These are phyloP conservation scores for Penicillium crustosum DNA, from an alignment of 2,329 filamentous ascomycete genomes.

Conservation along the genomic window DNA sequence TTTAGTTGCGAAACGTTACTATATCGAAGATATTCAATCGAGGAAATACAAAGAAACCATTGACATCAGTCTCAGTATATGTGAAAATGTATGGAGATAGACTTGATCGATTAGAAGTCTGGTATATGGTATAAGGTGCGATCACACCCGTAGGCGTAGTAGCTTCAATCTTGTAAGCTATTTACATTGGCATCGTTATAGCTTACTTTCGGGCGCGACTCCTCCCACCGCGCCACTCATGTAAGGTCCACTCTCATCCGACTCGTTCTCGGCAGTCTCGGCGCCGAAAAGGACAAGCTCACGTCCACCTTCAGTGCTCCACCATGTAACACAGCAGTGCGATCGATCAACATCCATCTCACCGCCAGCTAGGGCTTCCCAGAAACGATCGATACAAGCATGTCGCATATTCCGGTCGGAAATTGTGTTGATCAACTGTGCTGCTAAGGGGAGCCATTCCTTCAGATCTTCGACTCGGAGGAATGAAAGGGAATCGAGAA, in stretches of 20 bases:
- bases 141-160: slow-evolving; percentile 9
- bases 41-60: not conserved
- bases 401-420: slow-evolving; percentile 62
- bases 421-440: slow-evolving; percentile 65
- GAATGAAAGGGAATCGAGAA: slow-evolving; percentile 76
- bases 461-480: slow-evolving; percentile 68
- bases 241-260: slow-evolving; percentile 38
- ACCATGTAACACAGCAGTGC: slow-evolving; percentile 79
- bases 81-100: not conserved
- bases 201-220: slow-evolving; percentile 47
- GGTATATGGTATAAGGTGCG: slow-evolving; percentile 13
- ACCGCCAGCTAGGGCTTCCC: slow-evolving; percentile 74
- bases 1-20: slow-evolving; percentile 35
- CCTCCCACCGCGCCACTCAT: slow-evolving; percentile 58
- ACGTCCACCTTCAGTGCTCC: slow-evolving; percentile 66
- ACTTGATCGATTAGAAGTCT: slow-evolving; percentile 1
- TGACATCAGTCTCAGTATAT: not conserved
- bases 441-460: slow-evolving; percentile 76
- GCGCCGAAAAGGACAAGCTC: slow-evolving; percentile 55
- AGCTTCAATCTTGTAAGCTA: not conserved
- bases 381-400: slow-evolving; percentile 68
- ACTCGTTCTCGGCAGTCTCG: slow-evolving; percentile 18
- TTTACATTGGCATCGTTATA: slow-evolving; percentile 38
- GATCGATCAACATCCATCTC: slow-evolving; percentile 88
- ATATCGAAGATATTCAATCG: not conserved